These are phyloP conservation scores for Arthroderma sp. DNA, from an alignment of 2,329 filamentous ascomycete species.

Conservation along the genomic window DNA sequence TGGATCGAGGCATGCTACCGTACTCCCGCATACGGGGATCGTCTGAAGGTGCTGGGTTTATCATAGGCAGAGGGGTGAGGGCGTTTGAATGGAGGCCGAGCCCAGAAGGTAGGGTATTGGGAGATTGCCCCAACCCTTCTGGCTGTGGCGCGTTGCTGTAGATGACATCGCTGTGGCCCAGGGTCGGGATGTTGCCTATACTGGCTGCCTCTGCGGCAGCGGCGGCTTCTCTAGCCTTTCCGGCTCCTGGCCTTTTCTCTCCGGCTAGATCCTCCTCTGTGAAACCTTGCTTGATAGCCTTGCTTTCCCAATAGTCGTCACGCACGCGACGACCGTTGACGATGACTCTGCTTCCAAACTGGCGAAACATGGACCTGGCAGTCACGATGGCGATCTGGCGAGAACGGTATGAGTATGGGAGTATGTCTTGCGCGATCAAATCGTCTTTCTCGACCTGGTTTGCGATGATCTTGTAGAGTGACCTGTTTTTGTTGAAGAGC, in stretches of 20 bases:
- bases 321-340: constrained; percentile 78
- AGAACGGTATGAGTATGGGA: constrained; percentile 96
- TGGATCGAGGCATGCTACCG: constrained; percentile 66
- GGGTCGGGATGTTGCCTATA: constrained; percentile 43
- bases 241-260: constrained; percentile 85
- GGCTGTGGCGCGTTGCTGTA: constrained; percentile 62
- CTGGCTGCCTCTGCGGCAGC: constrained; percentile 52
- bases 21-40: constrained; percentile 70
- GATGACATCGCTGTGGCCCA: constrained; percentile 72
- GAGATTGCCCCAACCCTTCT: constrained; percentile 54
- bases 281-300: constrained; percentile 93
- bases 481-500: constrained; percentile 96
- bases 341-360: constrained; percentile 92
- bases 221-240: constrained; percentile 73
- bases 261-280: constrained; percentile 92
- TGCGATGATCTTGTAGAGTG: constrained; percentile 93
- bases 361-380: constrained; percentile 93
- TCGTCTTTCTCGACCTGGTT: constrained; percentile 94
- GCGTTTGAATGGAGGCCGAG: constrained; percentile 55
- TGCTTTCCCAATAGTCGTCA: constrained; percentile 98
- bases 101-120: constrained; percentile 59
- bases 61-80: constrained; percentile 65
- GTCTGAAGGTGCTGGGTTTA: constrained; percentile 65
- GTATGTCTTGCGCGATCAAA: constrained; percentile 81
- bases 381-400: constrained; percentile 97